Evolutionary conservation across 305 asterid species (phyloP).

Genomic region (Fraxinus sp.): DNA sequence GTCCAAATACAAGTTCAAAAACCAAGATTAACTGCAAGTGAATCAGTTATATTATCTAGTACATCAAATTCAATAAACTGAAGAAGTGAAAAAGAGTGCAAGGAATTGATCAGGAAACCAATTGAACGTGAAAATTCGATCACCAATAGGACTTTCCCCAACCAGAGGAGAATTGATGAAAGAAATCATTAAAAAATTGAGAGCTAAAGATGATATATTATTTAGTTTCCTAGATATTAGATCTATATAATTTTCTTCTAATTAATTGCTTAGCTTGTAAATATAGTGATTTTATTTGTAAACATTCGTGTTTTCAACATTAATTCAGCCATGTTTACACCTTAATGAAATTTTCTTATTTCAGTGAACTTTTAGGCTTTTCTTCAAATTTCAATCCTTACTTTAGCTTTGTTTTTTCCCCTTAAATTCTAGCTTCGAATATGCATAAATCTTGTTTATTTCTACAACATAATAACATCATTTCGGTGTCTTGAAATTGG

Average conservation of each 20-base stretch:
- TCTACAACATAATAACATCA: background rate
- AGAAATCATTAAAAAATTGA: background rate
- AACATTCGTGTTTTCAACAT: background rate
- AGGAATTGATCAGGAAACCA: background rate
- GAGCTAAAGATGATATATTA: background rate
- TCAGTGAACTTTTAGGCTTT: background rate
- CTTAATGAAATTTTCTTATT: background rate
- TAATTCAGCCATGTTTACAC: background rate
- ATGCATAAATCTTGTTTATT: background rate
- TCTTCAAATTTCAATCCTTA: background rate
- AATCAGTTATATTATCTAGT: background rate
- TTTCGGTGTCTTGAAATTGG: background rate
- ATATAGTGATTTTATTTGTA: background rate
- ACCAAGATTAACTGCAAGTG: background rate
- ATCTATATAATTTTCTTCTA: background rate
- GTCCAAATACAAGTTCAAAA: background rate
- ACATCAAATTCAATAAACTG: background rate
- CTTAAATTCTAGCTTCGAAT: background rate
- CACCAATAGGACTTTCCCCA: background rate
- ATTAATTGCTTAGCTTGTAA: background rate
- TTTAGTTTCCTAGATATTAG: background rate
- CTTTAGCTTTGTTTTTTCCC: background rate
- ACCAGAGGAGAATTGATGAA: background rate
- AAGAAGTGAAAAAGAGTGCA: background rate
- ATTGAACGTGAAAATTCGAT: background rate